phyloP scores from a whole-genome alignment of 2,329 filamentous ascomycete genomes.

The Aspergillus clavatus region DNA sequence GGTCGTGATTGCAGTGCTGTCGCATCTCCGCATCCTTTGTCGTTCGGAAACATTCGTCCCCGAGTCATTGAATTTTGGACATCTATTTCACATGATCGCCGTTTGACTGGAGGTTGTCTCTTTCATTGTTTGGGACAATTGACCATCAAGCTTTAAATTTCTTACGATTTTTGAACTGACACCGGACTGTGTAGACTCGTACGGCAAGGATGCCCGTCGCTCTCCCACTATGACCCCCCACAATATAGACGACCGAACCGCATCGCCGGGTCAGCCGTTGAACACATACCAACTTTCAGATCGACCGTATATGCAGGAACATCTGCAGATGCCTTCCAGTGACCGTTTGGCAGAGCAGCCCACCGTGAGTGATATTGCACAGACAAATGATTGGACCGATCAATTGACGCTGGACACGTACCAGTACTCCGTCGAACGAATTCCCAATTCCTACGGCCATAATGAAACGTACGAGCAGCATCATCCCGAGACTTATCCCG shows the following conservation, averaged over 20 bases:
- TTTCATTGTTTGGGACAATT: too few relatives aligned
- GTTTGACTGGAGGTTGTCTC: too few relatives aligned
- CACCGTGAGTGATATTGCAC: conserved; percentile 56
- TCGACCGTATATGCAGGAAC: conserved; percentile 60
- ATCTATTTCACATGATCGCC: background rate
- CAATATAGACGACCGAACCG: conserved; percentile 55
- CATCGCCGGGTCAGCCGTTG: conserved; percentile 70
- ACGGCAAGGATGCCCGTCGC: conserved; percentile 40
- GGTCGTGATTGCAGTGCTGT: conserved; percentile 1
- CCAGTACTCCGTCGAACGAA: conserved; percentile 67
- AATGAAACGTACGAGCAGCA: conserved; percentile 57
- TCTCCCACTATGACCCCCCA: conserved; percentile 50
- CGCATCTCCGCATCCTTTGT: background rate
- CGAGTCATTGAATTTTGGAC: conserved; percentile 4
- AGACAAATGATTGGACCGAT: background rate
- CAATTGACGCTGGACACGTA: conserved; percentile 5
- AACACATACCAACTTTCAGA: conserved; percentile 80
- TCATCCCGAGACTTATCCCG: conserved; percentile 46
- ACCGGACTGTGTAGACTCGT: conserved; percentile 31
- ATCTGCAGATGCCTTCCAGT: conserved; percentile 65
- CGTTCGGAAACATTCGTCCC: background rate
- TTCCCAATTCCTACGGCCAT: conserved; percentile 59
- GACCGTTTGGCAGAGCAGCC: conserved; percentile 80
- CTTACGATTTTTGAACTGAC: conserved; percentile 21
- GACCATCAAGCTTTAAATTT: too few relatives aligned